Percentiles rank a stretch among this genome's conserved stretches.
Evolutionary conservation across 495 filamentous ascomycete genomes (phyloP).

Genomic region (Xanthoparmelia taractica): DNA sequence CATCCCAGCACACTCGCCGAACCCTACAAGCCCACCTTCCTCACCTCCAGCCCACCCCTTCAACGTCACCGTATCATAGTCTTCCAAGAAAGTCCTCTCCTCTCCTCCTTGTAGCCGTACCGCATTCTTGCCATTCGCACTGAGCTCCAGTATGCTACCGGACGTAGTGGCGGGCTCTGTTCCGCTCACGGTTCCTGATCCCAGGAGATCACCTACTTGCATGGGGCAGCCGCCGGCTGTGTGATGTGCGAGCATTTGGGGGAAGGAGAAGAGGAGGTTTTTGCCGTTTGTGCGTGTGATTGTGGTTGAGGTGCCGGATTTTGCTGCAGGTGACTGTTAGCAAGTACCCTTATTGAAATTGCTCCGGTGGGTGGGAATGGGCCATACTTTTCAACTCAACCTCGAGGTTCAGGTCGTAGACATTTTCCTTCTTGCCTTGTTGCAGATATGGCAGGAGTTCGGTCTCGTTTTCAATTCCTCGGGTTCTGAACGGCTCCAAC

Average conservation of each 20-base stretch:
- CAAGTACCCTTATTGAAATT: conserved; percentile 4
- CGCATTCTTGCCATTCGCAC: conserved; percentile 55
- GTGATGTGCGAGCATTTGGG: conserved; percentile 93
- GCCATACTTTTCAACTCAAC: conserved; percentile 61
- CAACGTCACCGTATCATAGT: conserved; percentile 73
- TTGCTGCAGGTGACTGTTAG: conserved; percentile 33
- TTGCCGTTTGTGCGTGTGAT: conserved; percentile 56
- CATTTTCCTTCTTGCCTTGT: conserved; percentile 53
- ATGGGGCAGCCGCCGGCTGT: conserved; percentile 78
- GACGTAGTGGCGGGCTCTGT: conserved; percentile 44
- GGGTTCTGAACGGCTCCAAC: conserved; percentile 59
- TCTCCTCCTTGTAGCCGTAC: conserved; percentile 62
- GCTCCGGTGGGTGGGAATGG: conserved; percentile 4
- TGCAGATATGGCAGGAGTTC: conserved; percentile 61
- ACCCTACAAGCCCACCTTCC: conserved; percentile 35
- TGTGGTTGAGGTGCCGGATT: conserved; percentile 52
- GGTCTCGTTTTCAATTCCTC: conserved; percentile 53
- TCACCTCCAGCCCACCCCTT: conserved; percentile 53
- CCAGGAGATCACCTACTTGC: conserved; percentile 74
- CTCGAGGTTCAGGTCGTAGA: conserved; percentile 68
- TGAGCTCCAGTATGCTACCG: conserved; percentile 80
- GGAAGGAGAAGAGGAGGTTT: conserved; percentile 83
- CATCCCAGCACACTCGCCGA: conserved; percentile 36
- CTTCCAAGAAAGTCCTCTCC: conserved; percentile 68
- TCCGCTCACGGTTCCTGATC: conserved; percentile 85